A percentile compares a stretch with the other conserved stretches of the same genome.
phyloP scores from a whole-genome alignment of 176 grass and related monocot genomes.

The Musa schizocarpa region DNA sequence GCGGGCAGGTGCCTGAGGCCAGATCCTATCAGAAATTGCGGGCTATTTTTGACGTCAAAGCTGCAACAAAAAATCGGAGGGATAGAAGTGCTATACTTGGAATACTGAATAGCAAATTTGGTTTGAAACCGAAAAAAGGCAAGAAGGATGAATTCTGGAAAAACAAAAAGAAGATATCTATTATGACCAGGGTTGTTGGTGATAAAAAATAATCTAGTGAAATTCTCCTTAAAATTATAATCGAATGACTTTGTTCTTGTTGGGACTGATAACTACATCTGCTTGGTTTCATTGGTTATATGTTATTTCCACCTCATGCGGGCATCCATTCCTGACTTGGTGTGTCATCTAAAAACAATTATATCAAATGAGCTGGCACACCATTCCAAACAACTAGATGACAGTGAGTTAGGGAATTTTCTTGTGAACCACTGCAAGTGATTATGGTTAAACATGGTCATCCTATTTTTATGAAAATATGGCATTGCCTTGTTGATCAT shows the following conservation, averaged over 20 bases:
- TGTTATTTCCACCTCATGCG: background rate
- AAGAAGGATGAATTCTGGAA: conserved; percentile 98
- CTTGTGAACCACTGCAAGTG: no score
- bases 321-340: background rate
- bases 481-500: background rate
- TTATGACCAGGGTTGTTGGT: background rate
- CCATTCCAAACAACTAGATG: background rate
- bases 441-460: background rate
- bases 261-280: background rate
- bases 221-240: background rate
- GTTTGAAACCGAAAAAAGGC: conserved; percentile 41
- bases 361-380: background rate
- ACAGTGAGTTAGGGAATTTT: background rate
- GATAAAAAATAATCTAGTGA: background rate
- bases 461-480: background rate
- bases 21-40: conserved; percentile 66
- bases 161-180: conserved; percentile 44
- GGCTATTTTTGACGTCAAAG: conserved; percentile 55
- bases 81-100: conserved; percentile 61
- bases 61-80: conserved; percentile 59
- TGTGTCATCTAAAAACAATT: background rate
- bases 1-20: conserved; percentile 51
- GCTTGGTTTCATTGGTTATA: background rate
- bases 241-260: background rate
- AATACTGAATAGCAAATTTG: conserved; percentile 58